A percentile compares a stretch with the other conserved stretches of the same genome.
These are phyloP conservation scores for Fusarium vanettenii DNA, from an alignment of 2,329 filamentous ascomycete genomes.

Conservation along the genomic window DNA sequence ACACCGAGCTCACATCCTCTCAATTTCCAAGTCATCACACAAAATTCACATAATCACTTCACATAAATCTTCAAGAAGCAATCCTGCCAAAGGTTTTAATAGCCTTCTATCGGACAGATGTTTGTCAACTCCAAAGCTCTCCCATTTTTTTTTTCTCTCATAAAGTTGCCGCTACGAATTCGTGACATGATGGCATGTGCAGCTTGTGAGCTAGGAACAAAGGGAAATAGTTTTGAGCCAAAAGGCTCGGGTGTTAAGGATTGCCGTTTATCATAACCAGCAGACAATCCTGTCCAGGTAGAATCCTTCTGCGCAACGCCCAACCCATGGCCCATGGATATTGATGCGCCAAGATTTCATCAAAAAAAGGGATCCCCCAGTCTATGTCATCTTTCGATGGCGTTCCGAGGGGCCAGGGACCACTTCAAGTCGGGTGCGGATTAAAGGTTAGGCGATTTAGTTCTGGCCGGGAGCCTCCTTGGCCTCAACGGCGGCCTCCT, in stretches of 20 bases:
- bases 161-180: constrained; percentile 48
- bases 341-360: constrained; percentile 51
- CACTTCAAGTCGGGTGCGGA: constrained; percentile 40
- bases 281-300: constrained; percentile 60
- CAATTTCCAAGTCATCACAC: background rate
- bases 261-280: constrained; percentile 49
- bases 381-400: constrained; percentile 34
- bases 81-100: constrained; percentile 32
- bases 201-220: constrained; percentile 52
- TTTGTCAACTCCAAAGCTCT: constrained; percentile 47
- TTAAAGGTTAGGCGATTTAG: constrained; percentile 39
- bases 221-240: constrained; percentile 49
- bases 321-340: constrained; percentile 53
- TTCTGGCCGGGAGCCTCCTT: constrained; percentile 81
- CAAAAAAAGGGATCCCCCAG: constrained; percentile 47
- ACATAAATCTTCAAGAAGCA: background rate
- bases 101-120: constrained; percentile 53
- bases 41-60: background rate
- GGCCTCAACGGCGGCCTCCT: constrained; percentile 90
- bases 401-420: constrained; percentile 43
- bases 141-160: constrained; percentile 49
- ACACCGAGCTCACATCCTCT: background rate
- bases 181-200: constrained; percentile 45
- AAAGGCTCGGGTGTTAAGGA: constrained; percentile 31
- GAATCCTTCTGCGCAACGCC: constrained; percentile 54